Evolutionary conservation across 768 basidiomycete genomes (phyloP), one percentile per base, ranked within the genome.

Genomic region (Lepiota subincarnata): DNA sequence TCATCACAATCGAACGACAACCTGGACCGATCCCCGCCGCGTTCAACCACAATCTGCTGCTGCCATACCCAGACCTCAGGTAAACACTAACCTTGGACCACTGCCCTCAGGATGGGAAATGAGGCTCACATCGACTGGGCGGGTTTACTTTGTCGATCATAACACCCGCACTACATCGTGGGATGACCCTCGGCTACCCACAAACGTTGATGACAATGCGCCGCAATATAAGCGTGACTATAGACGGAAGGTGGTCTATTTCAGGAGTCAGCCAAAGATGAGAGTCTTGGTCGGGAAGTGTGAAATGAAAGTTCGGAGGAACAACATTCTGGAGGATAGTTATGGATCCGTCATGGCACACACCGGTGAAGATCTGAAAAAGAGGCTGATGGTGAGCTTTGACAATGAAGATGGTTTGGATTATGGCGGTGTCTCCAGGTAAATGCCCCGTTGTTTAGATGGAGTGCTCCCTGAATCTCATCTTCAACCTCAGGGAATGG

Each of bases 221-320:
- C 93, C 92, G n/a, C 92, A 95, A 70, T 95, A 94, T 71, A 94
- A 95, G 70, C 86, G 91, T 57, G 92, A 96, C 70, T 96, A 95
- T 67, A 75, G 92, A 58, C 77, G 91, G 53, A 96, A 95, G 70
- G 83, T 95, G 40, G 86, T 95, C 45, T 95, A 95, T 73, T 94
- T 96, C 80, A 80, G 92, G 56, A 87, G 84, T 59, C 92, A 96
- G 60, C 90, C 92, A 20, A 86, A 90, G 48, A 86, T 96, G 76
- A 79, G 89, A 41, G 71, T 79, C 6, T 77, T 80, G 45, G 78
- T 83, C 12, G 92, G 91, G 34, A 93, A 92, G 66, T 93, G 90
- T 61, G 91, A 94, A 64, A 69, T 94, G 61, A 93, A 90, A 66
- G 76, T 96, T 14, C 79, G 91, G 51, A 80, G 93, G 36, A 81